Percentiles rank a stretch among this genome's conserved stretches.
These are phyloP conservation scores for Wickerhamiella occidentalis DNA, from an alignment of 805 yeast species.

Conservation along the genomic window DNA sequence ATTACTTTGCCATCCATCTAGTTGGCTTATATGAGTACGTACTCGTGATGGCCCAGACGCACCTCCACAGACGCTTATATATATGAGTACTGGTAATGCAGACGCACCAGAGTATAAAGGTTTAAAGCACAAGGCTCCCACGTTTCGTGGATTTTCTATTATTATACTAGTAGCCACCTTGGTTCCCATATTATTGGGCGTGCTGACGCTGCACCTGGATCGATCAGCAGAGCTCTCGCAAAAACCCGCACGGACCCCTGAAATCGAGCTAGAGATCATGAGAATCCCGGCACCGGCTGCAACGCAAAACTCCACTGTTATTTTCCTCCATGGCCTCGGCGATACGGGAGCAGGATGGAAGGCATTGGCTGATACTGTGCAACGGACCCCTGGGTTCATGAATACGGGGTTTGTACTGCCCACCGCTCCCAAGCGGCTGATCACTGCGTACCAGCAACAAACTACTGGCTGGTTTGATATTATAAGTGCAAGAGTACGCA, in stretches of 20 bases:
- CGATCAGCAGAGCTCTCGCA: too few relatives aligned
- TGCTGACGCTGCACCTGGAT: background rate
- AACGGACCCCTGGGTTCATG: conserved; percentile 33
- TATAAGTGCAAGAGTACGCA: conserved; percentile 19
- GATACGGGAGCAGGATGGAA: conserved; percentile 86
- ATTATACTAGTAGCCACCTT: background rate
- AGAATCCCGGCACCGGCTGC: background rate
- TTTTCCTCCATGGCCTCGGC: conserved; percentile 83
- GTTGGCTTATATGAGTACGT: too few relatives aligned
- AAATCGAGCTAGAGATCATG: background rate
- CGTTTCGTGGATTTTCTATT: background rate
- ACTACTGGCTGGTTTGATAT: conserved; percentile 90
- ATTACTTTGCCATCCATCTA: too few relatives aligned
- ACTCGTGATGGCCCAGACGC: too few relatives aligned
- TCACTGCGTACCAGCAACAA: conserved; percentile 48
- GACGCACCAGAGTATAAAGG: background rate
- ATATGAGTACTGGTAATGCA: background rate
- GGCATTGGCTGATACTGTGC: conserved; percentile 56
- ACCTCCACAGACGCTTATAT: too few relatives aligned
- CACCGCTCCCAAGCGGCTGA: conserved; percentile 65
- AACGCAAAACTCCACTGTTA: conserved; percentile 27
- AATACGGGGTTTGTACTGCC: conserved; percentile 75
- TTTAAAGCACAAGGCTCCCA: background rate
- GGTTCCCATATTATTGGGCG: background rate
- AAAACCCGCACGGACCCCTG: background rate